Conservation (phyloP, 169 alveolate genomes). For the Plasmodium blacklocki region DNA sequence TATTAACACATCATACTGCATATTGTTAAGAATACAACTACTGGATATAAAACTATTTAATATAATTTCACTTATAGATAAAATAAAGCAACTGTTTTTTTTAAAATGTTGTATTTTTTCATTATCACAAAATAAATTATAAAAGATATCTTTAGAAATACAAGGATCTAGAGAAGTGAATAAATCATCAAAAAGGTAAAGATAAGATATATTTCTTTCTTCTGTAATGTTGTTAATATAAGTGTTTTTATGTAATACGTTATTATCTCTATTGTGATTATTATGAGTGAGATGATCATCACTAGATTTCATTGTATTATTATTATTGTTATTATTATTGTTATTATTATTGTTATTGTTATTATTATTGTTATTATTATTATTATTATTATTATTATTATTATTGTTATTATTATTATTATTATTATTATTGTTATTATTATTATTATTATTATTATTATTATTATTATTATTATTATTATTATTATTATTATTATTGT, state of each 20-base stretch:
- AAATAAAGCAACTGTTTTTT: conserved; percentile 8
- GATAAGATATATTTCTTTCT: conserved; percentile 28
- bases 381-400: background rate
- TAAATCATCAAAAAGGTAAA: conserved; percentile 77
- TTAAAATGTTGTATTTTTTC: conserved; percentile 30
- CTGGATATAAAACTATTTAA: conserved; percentile 18
- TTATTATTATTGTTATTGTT: background rate
- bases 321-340: background rate
- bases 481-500: background rate
- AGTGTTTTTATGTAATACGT: background rate
- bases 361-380: background rate
- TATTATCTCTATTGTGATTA: background rate
- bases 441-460: background rate
- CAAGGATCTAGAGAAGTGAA: conserved; percentile 83
- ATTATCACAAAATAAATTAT: conserved; percentile 77
- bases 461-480: background rate
- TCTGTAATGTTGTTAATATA: background rate
- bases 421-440: background rate
- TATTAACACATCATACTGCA: conserved; percentile 42
- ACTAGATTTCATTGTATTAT: background rate
- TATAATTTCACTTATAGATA: conserved; percentile 36
- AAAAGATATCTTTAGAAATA: conserved; percentile 77
- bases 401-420: background rate
- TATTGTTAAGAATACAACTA: conserved; percentile 4
- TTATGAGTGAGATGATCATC: no score